These are phyloP conservation scores for Circinella umbellata DNA, from an alignment of 371 early-diverging fungal species.

Conservation along the genomic window DNA sequence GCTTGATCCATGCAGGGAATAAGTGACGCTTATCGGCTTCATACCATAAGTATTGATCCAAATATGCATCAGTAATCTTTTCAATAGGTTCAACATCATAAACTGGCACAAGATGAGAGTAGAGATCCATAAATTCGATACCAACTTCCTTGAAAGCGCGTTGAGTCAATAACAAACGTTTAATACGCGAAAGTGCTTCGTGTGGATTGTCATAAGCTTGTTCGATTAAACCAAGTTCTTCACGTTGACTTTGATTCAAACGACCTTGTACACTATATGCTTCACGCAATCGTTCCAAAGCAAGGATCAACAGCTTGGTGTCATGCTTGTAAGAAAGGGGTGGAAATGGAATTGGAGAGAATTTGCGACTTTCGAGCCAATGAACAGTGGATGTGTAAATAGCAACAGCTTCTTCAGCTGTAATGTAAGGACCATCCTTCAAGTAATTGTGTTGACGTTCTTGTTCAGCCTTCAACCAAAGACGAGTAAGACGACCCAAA, in stretches of 20 bases:
- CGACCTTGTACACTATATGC: slow-evolving; percentile 96
- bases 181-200: slow-evolving; percentile 93
- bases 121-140: slow-evolving; percentile 99
- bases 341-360: slow-evolving; percentile 99
- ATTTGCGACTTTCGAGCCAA: slow-evolving; percentile 97
- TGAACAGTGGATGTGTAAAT: slow-evolving; percentile 97
- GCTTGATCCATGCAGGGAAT: slow-evolving; percentile 98
- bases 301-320: slow-evolving; percentile 94
- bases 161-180: slow-evolving; percentile 95
- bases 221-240: slow-evolving; percentile 97
- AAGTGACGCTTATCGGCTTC: slow-evolving; percentile 88
- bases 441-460: slow-evolving; percentile 98
- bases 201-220: slow-evolving; percentile 98
- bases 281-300: slow-evolving; percentile 95
- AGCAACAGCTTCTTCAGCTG: slow-evolving; percentile 97
- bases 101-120: slow-evolving; percentile 93
- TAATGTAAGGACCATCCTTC: slow-evolving; percentile 97
- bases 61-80: slow-evolving; percentile 98
- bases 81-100: slow-evolving; percentile 98
- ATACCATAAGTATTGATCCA: slow-evolving; percentile 99
- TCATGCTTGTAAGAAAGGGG: slow-evolving; percentile 99
- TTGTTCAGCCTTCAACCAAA: slow-evolving; percentile 99
- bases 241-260: slow-evolving; percentile 95
- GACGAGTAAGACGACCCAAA: slow-evolving; percentile 96
- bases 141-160: slow-evolving; percentile 99